Evolutionary conservation across 2,329 filamentous ascomycete species (phyloP).

Genomic region (Claviceps monticola): DNA sequence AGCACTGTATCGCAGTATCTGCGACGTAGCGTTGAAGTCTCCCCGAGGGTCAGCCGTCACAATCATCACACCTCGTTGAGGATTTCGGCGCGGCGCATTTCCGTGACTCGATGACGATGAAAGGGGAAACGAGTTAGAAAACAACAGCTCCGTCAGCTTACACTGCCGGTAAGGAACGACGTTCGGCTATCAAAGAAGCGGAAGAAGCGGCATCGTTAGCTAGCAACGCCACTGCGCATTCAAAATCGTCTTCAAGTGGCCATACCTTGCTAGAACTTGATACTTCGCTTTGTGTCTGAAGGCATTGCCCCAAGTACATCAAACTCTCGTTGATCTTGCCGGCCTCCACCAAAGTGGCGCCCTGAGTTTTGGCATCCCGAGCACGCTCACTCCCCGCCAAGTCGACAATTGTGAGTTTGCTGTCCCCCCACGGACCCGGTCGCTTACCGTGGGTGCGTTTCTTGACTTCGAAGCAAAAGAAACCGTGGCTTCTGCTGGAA

Average conservation of each 20-base stretch:
- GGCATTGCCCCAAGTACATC: conserved; percentile 95
- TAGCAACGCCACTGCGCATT: background rate
- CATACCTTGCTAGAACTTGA: conserved; percentile 58
- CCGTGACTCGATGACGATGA: conserved; percentile 26
- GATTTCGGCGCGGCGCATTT: conserved; percentile 38
- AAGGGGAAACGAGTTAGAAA: conserved; percentile 77
- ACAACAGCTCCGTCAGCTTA: conserved; percentile 72
- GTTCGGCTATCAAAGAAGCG: conserved; percentile 38
- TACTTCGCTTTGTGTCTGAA: conserved; percentile 84
- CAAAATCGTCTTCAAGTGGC: background rate
- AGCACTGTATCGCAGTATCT: conserved; percentile 88
- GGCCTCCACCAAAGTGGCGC: conserved; percentile 82
- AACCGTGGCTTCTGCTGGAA: conserved; percentile 85
- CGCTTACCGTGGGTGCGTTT: conserved; percentile 44
- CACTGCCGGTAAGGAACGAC: conserved; percentile 71
- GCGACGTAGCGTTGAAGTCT: conserved; percentile 92
- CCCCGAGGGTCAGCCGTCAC: conserved; percentile 87
- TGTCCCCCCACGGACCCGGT: conserved; percentile 55
- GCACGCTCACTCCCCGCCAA: conserved; percentile 88
- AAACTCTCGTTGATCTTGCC: conserved; percentile 97
- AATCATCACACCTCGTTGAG: conserved; percentile 88
- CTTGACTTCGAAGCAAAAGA: conserved; percentile 92
- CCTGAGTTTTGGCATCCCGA: conserved; percentile 84
- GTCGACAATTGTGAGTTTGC: conserved; percentile 77
- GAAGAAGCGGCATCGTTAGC: background rate